A percentile compares a stretch with the other conserved stretches of the same genome.
These are phyloP conservation scores for Entonaema liquescens DNA, from an alignment of 495 filamentous ascomycete species.

Conservation along the genomic window DNA sequence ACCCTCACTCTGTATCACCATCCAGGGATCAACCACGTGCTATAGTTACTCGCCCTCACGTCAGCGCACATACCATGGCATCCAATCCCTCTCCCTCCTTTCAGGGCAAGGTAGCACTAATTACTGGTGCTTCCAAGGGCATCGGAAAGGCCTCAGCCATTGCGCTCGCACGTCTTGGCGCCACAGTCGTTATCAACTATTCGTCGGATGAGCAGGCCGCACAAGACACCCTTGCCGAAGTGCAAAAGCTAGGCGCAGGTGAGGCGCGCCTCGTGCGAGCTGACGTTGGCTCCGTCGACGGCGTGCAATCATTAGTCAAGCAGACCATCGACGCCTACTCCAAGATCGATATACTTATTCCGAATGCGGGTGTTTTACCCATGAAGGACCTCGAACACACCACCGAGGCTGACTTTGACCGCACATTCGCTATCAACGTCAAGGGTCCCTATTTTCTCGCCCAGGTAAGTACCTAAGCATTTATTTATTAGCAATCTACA, in stretches of 20 bases:
- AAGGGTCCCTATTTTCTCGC: constrained; percentile 73
- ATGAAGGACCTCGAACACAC: constrained; percentile 64
- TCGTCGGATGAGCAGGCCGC: constrained; percentile 61
- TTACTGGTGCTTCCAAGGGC: constrained; percentile 74
- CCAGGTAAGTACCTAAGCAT: constrained; percentile 23
- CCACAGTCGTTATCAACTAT: constrained; percentile 72
- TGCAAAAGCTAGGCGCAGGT: constrained; percentile 58
- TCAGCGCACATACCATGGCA: constrained; percentile 16
- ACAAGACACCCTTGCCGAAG: constrained; percentile 57
- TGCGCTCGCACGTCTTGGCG: constrained; percentile 64
- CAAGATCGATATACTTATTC: constrained; percentile 71
- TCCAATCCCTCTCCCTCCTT: constrained; percentile 46
- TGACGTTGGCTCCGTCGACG: constrained; percentile 66
- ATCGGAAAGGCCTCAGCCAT: constrained; percentile 69
- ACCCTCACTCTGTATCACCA: background rate
- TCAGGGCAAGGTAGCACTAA: constrained; percentile 65
- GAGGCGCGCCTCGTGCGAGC: constrained; percentile 67
- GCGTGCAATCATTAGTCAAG: constrained; percentile 69
- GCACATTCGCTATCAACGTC: constrained; percentile 65
- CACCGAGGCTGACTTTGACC: constrained; percentile 68
- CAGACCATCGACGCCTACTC: constrained; percentile 69
- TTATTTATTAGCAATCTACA: too few species aligned
- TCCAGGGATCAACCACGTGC: background rate
- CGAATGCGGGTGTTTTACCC: constrained; percentile 66
- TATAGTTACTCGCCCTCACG: background rate